These are phyloP conservation scores for Striga asiatica DNA, from an alignment of 257 asterid species.

Conservation along the genomic window DNA sequence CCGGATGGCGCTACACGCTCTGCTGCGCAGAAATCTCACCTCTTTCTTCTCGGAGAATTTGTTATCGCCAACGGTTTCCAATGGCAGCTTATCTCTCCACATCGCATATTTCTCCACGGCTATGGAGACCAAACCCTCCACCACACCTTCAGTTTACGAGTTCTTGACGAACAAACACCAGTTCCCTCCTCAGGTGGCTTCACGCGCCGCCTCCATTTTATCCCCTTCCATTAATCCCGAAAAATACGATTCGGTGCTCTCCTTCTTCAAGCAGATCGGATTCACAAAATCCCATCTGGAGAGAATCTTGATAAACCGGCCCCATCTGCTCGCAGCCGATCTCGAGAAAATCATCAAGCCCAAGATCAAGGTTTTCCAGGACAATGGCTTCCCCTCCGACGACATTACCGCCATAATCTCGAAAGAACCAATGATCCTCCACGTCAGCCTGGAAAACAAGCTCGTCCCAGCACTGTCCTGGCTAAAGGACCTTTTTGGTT, in stretches of 20 bases:
- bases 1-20: too few relatives aligned
- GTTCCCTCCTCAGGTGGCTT: slow-evolving; percentile 6
- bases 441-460: slow-evolving; percentile 5
- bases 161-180: slow-evolving; percentile 7
- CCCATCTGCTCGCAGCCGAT: slow-evolving; percentile 10
- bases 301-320: not conserved
- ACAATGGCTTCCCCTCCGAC: not conserved
- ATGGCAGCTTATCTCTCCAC: not conserved
- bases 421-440: not conserved
- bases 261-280: slow-evolving; percentile 11
- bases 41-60: too few relatives aligned
- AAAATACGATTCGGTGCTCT: not conserved
- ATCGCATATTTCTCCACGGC: not conserved
- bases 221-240: not conserved
- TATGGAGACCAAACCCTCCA: not conserved
- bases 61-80: too few relatives aligned
- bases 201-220: not conserved
- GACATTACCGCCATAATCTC: slow-evolving; percentile 17
- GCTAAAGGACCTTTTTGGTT: slow-evolving; percentile 21
- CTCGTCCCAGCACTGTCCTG: slow-evolving; percentile 18
- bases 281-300: slow-evolving; percentile 21
- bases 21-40: too few relatives aligned
- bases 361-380: slow-evolving; percentile 6
- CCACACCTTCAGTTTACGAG: not conserved
- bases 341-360: slow-evolving; percentile 19